Conservation (phyloP, 768 basidiomycete species). For the Amanita fuliginea region DNA sequence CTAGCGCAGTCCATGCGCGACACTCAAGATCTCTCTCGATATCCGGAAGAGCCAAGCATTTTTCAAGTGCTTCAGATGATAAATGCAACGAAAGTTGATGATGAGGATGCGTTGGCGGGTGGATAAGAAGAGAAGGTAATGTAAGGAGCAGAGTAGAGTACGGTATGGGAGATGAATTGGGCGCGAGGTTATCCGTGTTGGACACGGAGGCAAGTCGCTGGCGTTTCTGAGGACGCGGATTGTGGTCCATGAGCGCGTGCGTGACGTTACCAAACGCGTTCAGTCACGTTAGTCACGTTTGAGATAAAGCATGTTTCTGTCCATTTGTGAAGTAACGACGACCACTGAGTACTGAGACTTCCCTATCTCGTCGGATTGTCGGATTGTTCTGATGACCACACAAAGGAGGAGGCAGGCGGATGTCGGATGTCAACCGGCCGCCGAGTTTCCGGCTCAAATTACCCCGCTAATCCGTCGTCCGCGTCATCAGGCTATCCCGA, state of each 20-base stretch:
- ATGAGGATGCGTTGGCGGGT: slow-evolving; percentile 51
- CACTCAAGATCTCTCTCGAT: slow-evolving; percentile 55
- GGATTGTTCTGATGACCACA: no score
- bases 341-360: no score
- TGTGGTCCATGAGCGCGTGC: slow-evolving; percentile 2
- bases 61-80: slow-evolving; percentile 43
- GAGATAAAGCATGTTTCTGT: no score
- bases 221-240: slow-evolving; percentile 8
- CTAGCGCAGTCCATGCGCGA: slow-evolving; percentile 58
- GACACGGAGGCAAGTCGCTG: slow-evolving; percentile 1
- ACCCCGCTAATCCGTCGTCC: no score
- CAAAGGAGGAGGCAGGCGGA: no score
- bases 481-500: no score
- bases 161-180: slow-evolving; percentile 17
- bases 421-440: no score
- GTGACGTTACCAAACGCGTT: slow-evolving; percentile 3
- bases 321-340: no score
- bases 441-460: no score
- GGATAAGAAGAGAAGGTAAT: slow-evolving; percentile 47
- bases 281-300: no score
- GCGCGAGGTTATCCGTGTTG: background rate
- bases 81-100: slow-evolving; percentile 46
- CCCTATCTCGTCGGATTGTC: no score
- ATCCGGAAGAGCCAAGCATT: slow-evolving; percentile 37
- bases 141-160: slow-evolving; percentile 42